Conservation (phyloP, 768 basidiomycete species). For the Lepiota brunneoincarnata region DNA sequence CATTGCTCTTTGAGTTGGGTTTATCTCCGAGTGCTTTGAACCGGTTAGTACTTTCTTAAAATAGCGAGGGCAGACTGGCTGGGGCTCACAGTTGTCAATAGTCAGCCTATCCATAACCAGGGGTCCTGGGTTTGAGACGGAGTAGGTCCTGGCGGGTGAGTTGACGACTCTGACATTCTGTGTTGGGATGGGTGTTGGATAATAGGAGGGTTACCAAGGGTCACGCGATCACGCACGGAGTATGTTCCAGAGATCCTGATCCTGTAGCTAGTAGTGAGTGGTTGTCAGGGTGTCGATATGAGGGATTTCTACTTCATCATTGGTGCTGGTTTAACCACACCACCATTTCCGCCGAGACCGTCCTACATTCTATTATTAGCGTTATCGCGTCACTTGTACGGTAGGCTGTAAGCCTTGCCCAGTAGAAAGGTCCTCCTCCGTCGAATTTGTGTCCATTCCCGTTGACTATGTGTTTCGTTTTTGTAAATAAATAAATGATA, state of each 20-base stretch:
- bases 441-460: slow-evolving; percentile 40
- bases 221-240: slow-evolving; percentile 25
- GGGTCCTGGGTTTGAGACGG: slow-evolving; percentile 36
- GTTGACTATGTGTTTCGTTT: slow-evolving; percentile 28
- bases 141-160: slow-evolving; percentile 37
- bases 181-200: slow-evolving; percentile 19
- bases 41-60: background rate
- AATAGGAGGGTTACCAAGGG: slow-evolving; percentile 17
- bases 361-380: slow-evolving; percentile 25
- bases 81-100: slow-evolving; percentile 54
- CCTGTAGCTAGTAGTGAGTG: slow-evolving; percentile 17
- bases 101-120: slow-evolving; percentile 41
- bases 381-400: background rate
- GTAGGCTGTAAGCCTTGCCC: slow-evolving; percentile 24
- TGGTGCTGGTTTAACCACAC: slow-evolving; percentile 37
- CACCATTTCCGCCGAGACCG: slow-evolving; percentile 36
- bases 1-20: slow-evolving; percentile 49
- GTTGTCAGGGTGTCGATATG: background rate
- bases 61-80: background rate
- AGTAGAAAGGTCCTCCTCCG: slow-evolving; percentile 42
- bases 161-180: slow-evolving; percentile 41
- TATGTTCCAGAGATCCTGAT: slow-evolving; percentile 37
- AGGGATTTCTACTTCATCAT: slow-evolving; percentile 38
- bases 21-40: slow-evolving; percentile 46
- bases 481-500: too few species aligned